Evolutionary conservation across 768 basidiomycete genomes (phyloP).

Genomic region (Leccinum aurantiacum): DNA sequence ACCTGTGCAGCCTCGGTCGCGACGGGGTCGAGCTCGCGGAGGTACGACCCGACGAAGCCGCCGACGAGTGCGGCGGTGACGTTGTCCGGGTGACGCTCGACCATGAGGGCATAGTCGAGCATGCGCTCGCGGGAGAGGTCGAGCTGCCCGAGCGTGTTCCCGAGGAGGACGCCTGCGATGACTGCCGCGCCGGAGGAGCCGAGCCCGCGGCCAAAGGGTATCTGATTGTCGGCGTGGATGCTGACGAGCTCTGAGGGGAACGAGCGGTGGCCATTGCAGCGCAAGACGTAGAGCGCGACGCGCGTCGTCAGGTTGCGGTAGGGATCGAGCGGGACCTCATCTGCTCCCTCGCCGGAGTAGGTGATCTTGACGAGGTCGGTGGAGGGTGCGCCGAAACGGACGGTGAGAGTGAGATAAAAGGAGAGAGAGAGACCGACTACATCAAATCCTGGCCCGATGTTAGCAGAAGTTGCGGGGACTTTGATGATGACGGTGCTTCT

Average conservation of each 20-base stretch:
- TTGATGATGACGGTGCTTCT: slow-evolving; percentile 60
- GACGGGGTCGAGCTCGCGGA: slow-evolving; percentile 80
- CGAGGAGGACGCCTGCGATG: slow-evolving; percentile 92
- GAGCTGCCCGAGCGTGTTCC: slow-evolving; percentile 76
- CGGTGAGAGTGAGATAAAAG: slow-evolving; percentile 74
- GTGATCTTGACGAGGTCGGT: slow-evolving; percentile 59
- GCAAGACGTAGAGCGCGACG: slow-evolving; percentile 96
- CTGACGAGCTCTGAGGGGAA: slow-evolving; percentile 71
- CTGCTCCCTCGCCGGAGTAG: slow-evolving; percentile 86
- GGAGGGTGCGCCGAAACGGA: slow-evolving; percentile 44
- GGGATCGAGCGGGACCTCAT: slow-evolving; percentile 88
- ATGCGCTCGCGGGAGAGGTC: slow-evolving; percentile 67
- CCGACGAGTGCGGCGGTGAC: slow-evolving; percentile 97
- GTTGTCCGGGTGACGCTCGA: slow-evolving; percentile 98
- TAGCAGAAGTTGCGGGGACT: slow-evolving; percentile 97
- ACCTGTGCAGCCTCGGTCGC: slow-evolving; percentile 86
- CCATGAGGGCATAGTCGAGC: slow-evolving; percentile 97
- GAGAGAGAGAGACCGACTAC: slow-evolving; percentile 98
- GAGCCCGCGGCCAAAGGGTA: slow-evolving; percentile 96
- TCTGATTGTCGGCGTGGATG: slow-evolving; percentile 86
- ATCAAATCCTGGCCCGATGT: slow-evolving; percentile 98
- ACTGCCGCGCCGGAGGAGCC: slow-evolving; percentile 99
- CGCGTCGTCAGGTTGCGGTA: slow-evolving; percentile 98
- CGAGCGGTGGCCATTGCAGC: slow-evolving; percentile 70
- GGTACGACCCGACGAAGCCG: slow-evolving; percentile 95